These are phyloP conservation scores for Boletus subparvulus DNA, from an alignment of 768 basidiomycete species.

Conservation along the genomic window DNA sequence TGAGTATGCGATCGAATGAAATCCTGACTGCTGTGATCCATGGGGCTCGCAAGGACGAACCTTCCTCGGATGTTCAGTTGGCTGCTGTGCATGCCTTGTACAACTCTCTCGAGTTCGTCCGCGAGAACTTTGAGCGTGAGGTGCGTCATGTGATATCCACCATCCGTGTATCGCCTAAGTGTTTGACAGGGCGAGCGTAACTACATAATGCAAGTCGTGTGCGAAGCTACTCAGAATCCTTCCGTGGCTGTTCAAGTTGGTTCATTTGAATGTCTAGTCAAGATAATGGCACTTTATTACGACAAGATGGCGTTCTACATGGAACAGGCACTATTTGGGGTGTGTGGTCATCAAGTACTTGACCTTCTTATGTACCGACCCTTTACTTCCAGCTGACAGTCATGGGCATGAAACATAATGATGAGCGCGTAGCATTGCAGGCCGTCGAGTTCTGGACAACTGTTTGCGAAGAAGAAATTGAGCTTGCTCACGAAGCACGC, in stretches of 20 bases:
- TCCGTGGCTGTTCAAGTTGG: conserved; percentile 86
- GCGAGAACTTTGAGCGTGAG: conserved; percentile 97
- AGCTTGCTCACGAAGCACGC: conserved; percentile 85
- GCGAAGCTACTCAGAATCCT: conserved; percentile 92
- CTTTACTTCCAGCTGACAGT: conserved; percentile 72
- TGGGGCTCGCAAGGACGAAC: conserved; percentile 94
- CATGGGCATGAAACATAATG: conserved; percentile 92
- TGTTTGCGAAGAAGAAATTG: conserved; percentile 96
- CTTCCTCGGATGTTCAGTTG: conserved; percentile 84
- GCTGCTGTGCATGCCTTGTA: conserved; percentile 90
- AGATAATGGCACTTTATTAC: conserved; percentile 97
- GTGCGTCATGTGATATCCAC: conserved; percentile 44
- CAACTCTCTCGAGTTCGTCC: conserved; percentile 96
- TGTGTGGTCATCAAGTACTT: conserved; percentile 41
- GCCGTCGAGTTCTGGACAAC: conserved; percentile 99
- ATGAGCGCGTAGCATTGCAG: conserved; percentile 90
- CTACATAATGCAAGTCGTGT: conserved; percentile 99
- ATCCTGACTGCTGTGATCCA: conserved; percentile 98
- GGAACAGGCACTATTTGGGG: conserved; percentile 98
- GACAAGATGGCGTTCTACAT: conserved; percentile 99
- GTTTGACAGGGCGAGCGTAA: conserved; percentile 87
- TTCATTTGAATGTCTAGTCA: conserved; percentile 92
- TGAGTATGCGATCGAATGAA: conserved; percentile 89
- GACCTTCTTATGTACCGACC: conserved; percentile 14
- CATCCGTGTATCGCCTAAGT: conserved; percentile 1